Evolutionary conservation across 1,284 basidiomycete genomes (phyloP).

Genomic region (Papiliotrema terrestris): DNA sequence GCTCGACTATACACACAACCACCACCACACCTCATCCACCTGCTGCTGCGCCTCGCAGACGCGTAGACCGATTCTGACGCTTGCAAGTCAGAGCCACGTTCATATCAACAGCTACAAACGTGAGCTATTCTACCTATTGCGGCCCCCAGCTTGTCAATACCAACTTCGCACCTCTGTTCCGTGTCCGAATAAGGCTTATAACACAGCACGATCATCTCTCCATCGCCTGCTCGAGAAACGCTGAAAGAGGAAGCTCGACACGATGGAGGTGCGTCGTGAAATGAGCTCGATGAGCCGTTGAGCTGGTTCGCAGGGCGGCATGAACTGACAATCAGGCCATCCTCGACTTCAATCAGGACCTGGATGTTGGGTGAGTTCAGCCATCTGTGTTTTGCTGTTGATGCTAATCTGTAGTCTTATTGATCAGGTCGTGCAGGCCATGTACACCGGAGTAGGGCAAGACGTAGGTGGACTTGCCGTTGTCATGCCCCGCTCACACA

Average conservation of each 20-base stretch:
- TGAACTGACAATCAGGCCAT: slow-evolving; percentile 56
- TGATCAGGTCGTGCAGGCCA: slow-evolving; percentile 79
- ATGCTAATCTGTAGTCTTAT: slow-evolving; percentile 55
- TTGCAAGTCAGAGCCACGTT: neutral
- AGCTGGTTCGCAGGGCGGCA: neutral
- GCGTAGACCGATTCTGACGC: neutral
- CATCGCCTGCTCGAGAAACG: slow-evolving; percentile 1
- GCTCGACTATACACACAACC: too few species aligned
- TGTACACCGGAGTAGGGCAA: slow-evolving; percentile 72
- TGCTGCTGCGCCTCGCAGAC: neutral
- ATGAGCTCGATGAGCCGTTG: slow-evolving; percentile 9
- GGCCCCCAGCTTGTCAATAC: neutral
- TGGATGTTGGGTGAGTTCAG: slow-evolving; percentile 61
- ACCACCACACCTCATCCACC: neutral
- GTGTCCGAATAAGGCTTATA: neutral
- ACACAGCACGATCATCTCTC: neutral
- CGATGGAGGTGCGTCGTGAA: slow-evolving; percentile 36
- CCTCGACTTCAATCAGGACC: slow-evolving; percentile 80
- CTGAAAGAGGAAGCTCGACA: slow-evolving; percentile 4
- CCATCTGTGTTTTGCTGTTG: too few species aligned
- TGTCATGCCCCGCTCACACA: neutral
- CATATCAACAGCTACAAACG: neutral
- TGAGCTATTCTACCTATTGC: neutral
- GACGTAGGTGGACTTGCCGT: slow-evolving; percentile 57
- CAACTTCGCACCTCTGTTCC: neutral